Base-by-base conservation (phyloP, 148 eudicot genomes). In the Vaccinium macrocarpon region DNA sequence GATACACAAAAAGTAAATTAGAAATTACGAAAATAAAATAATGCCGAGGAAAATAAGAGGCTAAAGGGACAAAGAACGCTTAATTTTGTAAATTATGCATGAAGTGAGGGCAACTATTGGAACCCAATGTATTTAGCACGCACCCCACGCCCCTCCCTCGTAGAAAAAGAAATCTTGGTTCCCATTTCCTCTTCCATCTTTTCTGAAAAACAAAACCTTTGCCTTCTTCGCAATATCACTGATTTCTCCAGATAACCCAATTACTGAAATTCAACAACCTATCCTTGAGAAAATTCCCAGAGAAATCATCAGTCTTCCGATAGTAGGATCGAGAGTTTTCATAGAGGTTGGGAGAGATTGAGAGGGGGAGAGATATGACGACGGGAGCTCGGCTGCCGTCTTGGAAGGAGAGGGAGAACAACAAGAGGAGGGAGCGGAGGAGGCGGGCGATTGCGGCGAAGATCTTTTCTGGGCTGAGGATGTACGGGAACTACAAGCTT, bases 381-480 rank as follows among this genome's bases (percentile, higher is more conserved):
- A 64, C 87, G 52, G 89, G 94, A 70, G 73, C 84, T 72, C 77
- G 94, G 84, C 64, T 79, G 88, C 92, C 94, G 82, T 79, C 92
- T 11, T 92, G 92, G 91, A 92, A 84, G 88, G 94, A 92, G 89
- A 88, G 94, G 71, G 94, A 92, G 91, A 92, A 92, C 87, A 92
- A 92, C 88, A 90, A 88, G 91, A 85, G 85, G 86, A 84, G 94
- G 38, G 94, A 92, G 86, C 84, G 94, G 84, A 77, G 94, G 80
- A 48, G 92, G 59, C 46, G 94, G 57, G 94, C 94, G 27, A 87
- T 92, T 21, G 89, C 94, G 0, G 90, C 92, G 5, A 92, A 92
- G 80, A 92, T 92, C 61, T 92, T 89, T 83, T 78, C 91, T 4
- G 94, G 92, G 0, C 87, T 92, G 13, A 51, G 94, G 56, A 88